Evolutionary conservation across 2,329 filamentous ascomycete species (phyloP).

Genomic region (Hypoxylon sp.): DNA sequence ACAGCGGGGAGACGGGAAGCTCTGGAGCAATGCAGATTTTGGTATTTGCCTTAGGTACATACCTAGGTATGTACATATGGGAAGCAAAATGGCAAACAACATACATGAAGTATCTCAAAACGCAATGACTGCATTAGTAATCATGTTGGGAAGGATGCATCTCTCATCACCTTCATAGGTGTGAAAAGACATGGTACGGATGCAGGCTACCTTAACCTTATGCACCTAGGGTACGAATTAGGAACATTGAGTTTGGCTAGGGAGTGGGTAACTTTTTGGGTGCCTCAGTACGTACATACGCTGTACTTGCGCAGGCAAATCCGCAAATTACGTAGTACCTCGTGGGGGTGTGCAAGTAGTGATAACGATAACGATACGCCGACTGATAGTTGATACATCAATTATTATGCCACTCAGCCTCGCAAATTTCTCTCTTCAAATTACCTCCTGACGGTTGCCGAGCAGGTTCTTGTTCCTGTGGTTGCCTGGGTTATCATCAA

Average conservation of each 20-base stretch:
- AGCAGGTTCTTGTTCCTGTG: not conserved
- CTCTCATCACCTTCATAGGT: not conserved
- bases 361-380: constrained; percentile 2
- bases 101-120: not conserved
- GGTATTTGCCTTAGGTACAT: not conserved
- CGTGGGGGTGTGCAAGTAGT: constrained; percentile 1
- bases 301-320: not conserved
- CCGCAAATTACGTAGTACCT: constrained; percentile 17
- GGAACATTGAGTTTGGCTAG: not conserved
- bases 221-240: constrained; percentile 4
- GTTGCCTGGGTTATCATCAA: not conserved
- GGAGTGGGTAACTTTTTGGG: not conserved
- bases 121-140: constrained; percentile 3
- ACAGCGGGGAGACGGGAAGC: not conserved
- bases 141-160: constrained; percentile 1
- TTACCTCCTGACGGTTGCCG: not conserved
- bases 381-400: constrained; percentile 2
- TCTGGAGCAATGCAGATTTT: not conserved
- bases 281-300: not conserved
- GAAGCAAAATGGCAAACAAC: not conserved
- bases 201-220: constrained; percentile 5
- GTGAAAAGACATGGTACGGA: not conserved
- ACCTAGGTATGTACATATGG: not conserved
- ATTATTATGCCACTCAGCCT: constrained; percentile 21
- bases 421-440: constrained; percentile 17